Evolutionary conservation across 1,139 yeast genomes (phyloP), one percentile per base, ranked within the genome.

Genomic region (Taphrina confusa): DNA sequence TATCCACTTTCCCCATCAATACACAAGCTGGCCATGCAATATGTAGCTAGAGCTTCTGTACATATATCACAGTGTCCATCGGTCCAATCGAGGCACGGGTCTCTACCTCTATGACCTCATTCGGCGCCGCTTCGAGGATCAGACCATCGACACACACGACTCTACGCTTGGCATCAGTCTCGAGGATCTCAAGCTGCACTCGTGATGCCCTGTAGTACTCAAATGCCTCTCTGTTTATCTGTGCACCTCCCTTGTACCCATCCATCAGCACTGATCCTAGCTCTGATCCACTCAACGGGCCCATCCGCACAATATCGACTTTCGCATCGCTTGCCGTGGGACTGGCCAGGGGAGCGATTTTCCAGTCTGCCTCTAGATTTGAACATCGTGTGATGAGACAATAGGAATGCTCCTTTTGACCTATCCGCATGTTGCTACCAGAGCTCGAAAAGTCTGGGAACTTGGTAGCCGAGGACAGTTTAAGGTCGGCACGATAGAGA

Each of bases 311-410:
- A 16, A 54, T 45, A 25, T 54, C 58, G 28, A 54, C 27, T 18
- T 31, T 54, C 22, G 42, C 51, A 5, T 25, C 36, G 18, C 44
- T n/a, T 2, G 45, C 33, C 20, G 33, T 5, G 28, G 58, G 58
- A 34, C 36, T 42, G 14, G 58, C 58, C 34, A 54, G 28, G 8
- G 58, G 58, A 8, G 58, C 58, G 18, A 54, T 54, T 12, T 46
- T 30, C 58, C 58, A 54, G 27, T 54, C 39, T 11, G 39, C 20
- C 33, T 54, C 58, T 4, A 54, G 58, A 14, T 45, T 42, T 4
- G 58, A 54, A 27, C 58, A 54, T 27, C 58, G 49, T 6, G 58
- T 54, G 33, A 54, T 31, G 28, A 54, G 58, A 18, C 49, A 45
- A 31, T 54, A 54, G 4, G 58, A 44, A 45, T 54, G 58, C 23